Conservation (phyloP, 2,329 filamentous ascomycete species). For the Fusarium sp. region DNA sequence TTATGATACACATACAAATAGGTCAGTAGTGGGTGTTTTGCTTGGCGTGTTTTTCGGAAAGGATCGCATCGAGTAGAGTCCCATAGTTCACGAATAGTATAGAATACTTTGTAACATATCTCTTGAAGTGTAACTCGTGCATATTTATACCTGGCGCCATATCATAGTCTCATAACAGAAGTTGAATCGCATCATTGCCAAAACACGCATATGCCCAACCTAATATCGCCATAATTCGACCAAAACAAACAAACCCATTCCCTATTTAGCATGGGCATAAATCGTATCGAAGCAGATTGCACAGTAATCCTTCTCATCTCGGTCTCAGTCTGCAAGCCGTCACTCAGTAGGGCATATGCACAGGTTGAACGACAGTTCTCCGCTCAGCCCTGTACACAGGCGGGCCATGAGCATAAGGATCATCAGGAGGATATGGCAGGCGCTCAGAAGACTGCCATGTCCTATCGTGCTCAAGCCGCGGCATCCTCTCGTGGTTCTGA, state of each 20-base stretch:
- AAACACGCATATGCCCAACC: slow-evolving; percentile 4
- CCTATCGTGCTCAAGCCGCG: slow-evolving; percentile 30
- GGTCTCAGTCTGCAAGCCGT: neutral
- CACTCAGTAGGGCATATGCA: slow-evolving; percentile 30
- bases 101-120: slow-evolving; percentile 13
- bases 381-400: slow-evolving; percentile 40
- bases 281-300: slow-evolving; percentile 1
- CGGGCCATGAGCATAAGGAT: slow-evolving; percentile 33
- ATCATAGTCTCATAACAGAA: slow-evolving; percentile 14
- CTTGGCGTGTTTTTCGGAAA: slow-evolving; percentile 29
- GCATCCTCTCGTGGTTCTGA: slow-evolving; percentile 37
- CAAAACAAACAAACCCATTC: neutral
- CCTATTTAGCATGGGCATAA: slow-evolving; percentile 1
- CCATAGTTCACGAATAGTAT: slow-evolving; percentile 4
- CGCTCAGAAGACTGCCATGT: slow-evolving; percentile 20
- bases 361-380: slow-evolving; percentile 31
- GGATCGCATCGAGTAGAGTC: slow-evolving; percentile 22
- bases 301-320: neutral
- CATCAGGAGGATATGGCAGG: slow-evolving; percentile 39
- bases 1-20: slow-evolving; percentile 16
- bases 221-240: neutral
- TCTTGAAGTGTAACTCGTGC: slow-evolving; percentile 7
- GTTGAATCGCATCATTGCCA: slow-evolving; percentile 17
- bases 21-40: slow-evolving; percentile 12
- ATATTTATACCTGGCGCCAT: neutral